Conservation (phyloP, 192 early-diverging fungal genomes). For the Umbelopsis isabellina region DNA sequence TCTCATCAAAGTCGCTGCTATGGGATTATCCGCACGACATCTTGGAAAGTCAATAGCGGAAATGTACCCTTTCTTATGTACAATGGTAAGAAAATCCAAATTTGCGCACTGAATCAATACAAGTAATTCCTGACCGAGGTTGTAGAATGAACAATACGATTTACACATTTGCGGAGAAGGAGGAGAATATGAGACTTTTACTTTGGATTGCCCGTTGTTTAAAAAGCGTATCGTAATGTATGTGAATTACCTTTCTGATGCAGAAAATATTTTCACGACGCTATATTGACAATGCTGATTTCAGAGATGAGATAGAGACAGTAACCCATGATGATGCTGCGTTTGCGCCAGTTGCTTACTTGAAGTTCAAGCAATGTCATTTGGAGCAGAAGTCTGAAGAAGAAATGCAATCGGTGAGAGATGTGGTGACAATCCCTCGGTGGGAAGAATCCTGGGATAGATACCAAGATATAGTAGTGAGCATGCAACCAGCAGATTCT, state of each 20-base stretch:
- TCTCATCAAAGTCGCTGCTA: conserved; percentile 91
- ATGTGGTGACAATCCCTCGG: conserved; percentile 5
- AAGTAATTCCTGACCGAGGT: not conserved
- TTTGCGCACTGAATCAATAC: not conserved
- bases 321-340: conserved; percentile 83
- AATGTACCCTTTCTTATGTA: conserved; percentile 76
- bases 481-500: not conserved
- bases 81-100: conserved; percentile 50
- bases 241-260: conserved; percentile 29
- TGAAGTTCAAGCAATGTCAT: conserved; percentile 68
- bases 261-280: not conserved
- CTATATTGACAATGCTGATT: no score
- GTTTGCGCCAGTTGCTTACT: conserved; percentile 82
- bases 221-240: conserved; percentile 81
- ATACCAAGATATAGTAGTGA: conserved; percentile 22
- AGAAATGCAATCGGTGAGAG: conserved; percentile 22
- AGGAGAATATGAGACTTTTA: conserved; percentile 96
- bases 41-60: conserved; percentile 79
- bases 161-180: conserved; percentile 95
- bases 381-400: conserved; percentile 65
- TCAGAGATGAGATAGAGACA: conserved; percentile 70
- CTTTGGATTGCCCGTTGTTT: conserved; percentile 91
- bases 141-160: conserved; percentile 73
- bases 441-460: conserved; percentile 23
- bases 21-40: conserved; percentile 73